Conservation (phyloP, 78 protist genomes). For the Dictyostelium citrinum region DNA sequence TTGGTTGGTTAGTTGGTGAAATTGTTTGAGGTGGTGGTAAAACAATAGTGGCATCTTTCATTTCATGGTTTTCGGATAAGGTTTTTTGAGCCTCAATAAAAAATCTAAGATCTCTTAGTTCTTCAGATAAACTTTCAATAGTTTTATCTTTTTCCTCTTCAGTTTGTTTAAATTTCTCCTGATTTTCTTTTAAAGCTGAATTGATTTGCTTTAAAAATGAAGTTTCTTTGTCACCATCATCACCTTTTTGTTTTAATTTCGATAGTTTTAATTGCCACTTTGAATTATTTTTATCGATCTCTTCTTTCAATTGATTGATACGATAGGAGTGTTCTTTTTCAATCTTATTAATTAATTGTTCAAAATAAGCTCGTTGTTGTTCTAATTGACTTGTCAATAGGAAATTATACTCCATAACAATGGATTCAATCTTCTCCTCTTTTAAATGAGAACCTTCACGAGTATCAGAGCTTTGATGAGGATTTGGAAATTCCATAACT, state of each 20-base stretch:
- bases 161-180: conserved; percentile 45
- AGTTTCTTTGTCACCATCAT: conserved; percentile 29
- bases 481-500: conserved; percentile 90
- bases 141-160: conserved; percentile 52
- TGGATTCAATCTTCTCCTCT: conserved; percentile 82
- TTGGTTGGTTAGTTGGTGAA: not conserved
- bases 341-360: conserved; percentile 57
- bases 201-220: conserved; percentile 53
- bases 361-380: conserved; percentile 84
- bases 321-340: conserved; percentile 37
- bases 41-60: conserved; percentile 53
- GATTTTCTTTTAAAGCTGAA: conserved; percentile 54
- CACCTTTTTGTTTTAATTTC: conserved; percentile 47
- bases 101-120: conserved; percentile 62
- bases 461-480: conserved; percentile 92
- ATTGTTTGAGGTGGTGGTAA: not conserved
- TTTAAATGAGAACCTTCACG: conserved; percentile 88
- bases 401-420: conserved; percentile 83
- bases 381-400: conserved; percentile 88
- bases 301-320: conserved; percentile 7
- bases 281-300: conserved; percentile 2
- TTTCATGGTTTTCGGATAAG: conserved; percentile 43
- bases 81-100: conserved; percentile 77
- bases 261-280: conserved; percentile 14
- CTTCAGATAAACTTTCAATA: conserved; percentile 33